Percentiles rank a stretch among this genome's conserved stretches.
phyloP scores from a whole-genome alignment of 768 basidiomycete species.

The Boletales sp. region DNA sequence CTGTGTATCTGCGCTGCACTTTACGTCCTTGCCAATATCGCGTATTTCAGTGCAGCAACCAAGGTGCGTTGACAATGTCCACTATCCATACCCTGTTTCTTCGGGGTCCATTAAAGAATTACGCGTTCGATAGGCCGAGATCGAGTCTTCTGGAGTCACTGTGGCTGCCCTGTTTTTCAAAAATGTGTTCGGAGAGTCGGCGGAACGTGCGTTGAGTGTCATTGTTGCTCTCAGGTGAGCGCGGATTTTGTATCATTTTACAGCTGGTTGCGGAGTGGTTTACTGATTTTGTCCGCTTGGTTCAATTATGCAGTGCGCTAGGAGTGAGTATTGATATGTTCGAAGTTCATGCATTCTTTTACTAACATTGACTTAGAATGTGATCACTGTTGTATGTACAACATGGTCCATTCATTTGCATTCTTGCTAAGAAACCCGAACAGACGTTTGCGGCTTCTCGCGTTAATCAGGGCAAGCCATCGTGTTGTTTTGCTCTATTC shows the following conservation, averaged over 20 bases:
- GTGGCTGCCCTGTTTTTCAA: conserved; percentile 58
- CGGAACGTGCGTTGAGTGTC: conserved; percentile 51
- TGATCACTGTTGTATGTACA: conserved; percentile 29
- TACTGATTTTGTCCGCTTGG: background rate
- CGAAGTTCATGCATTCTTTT: background rate
- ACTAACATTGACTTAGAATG: conserved; percentile 24
- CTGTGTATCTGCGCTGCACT: conserved; percentile 49
- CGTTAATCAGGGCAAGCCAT: conserved; percentile 46
- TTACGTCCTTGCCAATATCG: conserved; percentile 55
- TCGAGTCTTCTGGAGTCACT: conserved; percentile 46
- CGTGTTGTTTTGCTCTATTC: background rate
- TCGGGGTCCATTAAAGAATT: background rate
- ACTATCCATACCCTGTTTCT: no score
- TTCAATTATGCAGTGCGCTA: conserved; percentile 29
- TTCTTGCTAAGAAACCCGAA: background rate
- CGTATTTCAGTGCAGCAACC: conserved; percentile 45
- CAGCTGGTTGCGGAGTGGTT: background rate
- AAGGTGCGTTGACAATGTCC: conserved; percentile 9
- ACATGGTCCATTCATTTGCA: background rate
- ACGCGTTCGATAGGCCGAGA: conserved; percentile 34
- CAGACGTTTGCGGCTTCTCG: conserved; percentile 50
- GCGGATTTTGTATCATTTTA: background rate
- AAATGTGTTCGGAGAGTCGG: conserved; percentile 52
- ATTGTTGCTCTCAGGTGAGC: conserved; percentile 53
- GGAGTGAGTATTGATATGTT: conserved; percentile 21